Percentiles rank a stretch among this genome's conserved stretches.
Conservation (phyloP, 1,284 basidiomycete species). For the Puccinia coronata region DNA sequence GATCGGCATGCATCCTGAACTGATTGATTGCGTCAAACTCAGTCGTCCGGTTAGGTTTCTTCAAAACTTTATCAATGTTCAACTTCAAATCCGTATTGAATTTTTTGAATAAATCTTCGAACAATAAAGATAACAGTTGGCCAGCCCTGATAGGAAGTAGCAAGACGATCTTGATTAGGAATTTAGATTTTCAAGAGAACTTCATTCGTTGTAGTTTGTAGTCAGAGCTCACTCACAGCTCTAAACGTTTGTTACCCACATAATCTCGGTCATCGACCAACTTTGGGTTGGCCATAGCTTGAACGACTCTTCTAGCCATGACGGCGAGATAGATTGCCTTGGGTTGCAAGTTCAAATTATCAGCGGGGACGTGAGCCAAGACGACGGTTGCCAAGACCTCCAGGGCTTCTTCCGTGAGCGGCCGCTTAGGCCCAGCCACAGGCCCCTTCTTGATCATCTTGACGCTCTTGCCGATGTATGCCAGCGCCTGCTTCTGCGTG, state of each 20-base stretch:
- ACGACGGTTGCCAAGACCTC: slow-evolving; percentile 97
- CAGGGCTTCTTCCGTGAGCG: slow-evolving; percentile 88
- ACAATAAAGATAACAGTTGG: slow-evolving; percentile 89
- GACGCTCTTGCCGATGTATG: slow-evolving; percentile 89
- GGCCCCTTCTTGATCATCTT: slow-evolving; percentile 81
- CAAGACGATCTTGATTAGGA: too few relatives aligned
- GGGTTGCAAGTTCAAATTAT: slow-evolving; percentile 83
- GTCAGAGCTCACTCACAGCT: slow-evolving; percentile 70
- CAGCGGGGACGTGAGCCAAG: slow-evolving; percentile 91
- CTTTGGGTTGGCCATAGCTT: slow-evolving; percentile 93
- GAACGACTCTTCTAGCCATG: slow-evolving; percentile 93
- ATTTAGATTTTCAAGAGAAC: too few relatives aligned
- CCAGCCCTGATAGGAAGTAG: slow-evolving; percentile 80
- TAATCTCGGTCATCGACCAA: slow-evolving; percentile 99
- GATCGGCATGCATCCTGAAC: slow-evolving; percentile 80
- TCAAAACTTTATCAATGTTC: slow-evolving; percentile 95
- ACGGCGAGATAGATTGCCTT: slow-evolving; percentile 98
- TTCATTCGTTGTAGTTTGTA: neutral
- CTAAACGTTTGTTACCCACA: slow-evolving; percentile 97
- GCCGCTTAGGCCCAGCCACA: slow-evolving; percentile 64
- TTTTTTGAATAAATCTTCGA: slow-evolving; percentile 98
- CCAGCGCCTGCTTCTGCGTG: slow-evolving; percentile 89
- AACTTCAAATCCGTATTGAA: slow-evolving; percentile 96
- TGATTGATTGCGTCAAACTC: slow-evolving; percentile 96
- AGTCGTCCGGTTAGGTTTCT: slow-evolving; percentile 90